Evolutionary conservation across 495 filamentous ascomycete genomes (phyloP), one percentile per base, ranked within the genome.

Genomic region (Penicillium longicatenatum): DNA sequence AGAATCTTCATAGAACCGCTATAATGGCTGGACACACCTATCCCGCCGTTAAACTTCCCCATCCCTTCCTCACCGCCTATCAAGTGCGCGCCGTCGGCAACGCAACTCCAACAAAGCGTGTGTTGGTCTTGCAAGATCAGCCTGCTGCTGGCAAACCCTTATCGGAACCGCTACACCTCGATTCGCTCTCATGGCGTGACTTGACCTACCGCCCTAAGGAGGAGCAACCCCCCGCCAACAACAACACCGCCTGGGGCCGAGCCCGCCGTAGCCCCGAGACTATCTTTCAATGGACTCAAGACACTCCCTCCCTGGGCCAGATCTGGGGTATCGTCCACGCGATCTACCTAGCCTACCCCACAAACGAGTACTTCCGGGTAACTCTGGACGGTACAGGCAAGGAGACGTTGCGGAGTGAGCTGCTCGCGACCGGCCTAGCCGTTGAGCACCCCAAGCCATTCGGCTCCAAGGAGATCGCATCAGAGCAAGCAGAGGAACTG

Each of bases 301-400:
- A 55, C 11, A 60, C 77, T 1, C 82, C 84, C 11, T 80, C 82
- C 0, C 61, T 83, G 21, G 84, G 72, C 6, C 84, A 88, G 59
- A 75, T 86, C 39, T 89, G 86, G 86, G 80, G 86, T 16, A 64
- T 83, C 37, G 62, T 84, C 24, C 86, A 89, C 65, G 79, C 82
- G 21, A 70, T 84, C 42, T 84, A 84, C 69, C 80, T 84, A 20
- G 62, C 81, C 9, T 76, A 82, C 20, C 82, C 81, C 0, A 63
- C 71, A 31, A 69, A 77, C 17, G 86, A 88, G 62, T 76, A 74
- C 24, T 74, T 87, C 60, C 78, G 83, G 10, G 72, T 86, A 11
- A 57, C 69, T 6, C 70, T 85, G 29, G 50, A 50, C 10, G 81
- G 82, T 5, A 26, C 71, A 30, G 70, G 71, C 8, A 64, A 70